These are phyloP conservation scores for Colletotrichum falcatum DNA, from an alignment of 2,329 filamentous ascomycete genomes.

Conservation along the genomic window DNA sequence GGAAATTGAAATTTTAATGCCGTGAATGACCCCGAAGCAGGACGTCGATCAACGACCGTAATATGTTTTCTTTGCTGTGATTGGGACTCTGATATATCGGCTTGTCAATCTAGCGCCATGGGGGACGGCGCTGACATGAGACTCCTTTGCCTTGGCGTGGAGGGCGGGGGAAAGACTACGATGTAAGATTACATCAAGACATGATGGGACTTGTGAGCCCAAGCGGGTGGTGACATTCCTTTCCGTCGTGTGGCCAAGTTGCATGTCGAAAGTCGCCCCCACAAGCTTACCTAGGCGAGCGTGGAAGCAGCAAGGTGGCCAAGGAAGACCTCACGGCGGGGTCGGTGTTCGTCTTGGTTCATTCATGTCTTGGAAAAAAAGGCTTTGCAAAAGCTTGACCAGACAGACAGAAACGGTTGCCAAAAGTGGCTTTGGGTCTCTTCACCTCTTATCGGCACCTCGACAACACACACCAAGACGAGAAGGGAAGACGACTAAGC, in stretches of 20 bases:
- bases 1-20: background rate
- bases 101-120: background rate
- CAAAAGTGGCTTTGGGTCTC: background rate
- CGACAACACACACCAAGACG: background rate
- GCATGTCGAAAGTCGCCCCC: background rate
- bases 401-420: slow-evolving; percentile 8
- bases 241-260: background rate
- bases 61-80: background rate
- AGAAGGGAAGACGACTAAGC: background rate
- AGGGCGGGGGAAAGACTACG: background rate
- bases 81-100: too few relatives aligned
- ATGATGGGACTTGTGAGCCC: background rate
- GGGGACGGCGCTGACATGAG: too few relatives aligned
- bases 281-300: background rate
- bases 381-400: slow-evolving; percentile 37
- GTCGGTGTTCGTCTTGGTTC: background rate
- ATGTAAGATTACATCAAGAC: background rate
- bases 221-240: background rate
- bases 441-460: background rate
- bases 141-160: background rate
- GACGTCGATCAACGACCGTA: too few relatives aligned
- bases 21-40: background rate
- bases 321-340: slow-evolving; percentile 18
- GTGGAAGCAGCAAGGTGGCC: background rate
- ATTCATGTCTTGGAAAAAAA: slow-evolving; percentile 33